Base-by-base conservation (phyloP, 768 basidiomycete species). In the Saitozyma sp. region DNA sequence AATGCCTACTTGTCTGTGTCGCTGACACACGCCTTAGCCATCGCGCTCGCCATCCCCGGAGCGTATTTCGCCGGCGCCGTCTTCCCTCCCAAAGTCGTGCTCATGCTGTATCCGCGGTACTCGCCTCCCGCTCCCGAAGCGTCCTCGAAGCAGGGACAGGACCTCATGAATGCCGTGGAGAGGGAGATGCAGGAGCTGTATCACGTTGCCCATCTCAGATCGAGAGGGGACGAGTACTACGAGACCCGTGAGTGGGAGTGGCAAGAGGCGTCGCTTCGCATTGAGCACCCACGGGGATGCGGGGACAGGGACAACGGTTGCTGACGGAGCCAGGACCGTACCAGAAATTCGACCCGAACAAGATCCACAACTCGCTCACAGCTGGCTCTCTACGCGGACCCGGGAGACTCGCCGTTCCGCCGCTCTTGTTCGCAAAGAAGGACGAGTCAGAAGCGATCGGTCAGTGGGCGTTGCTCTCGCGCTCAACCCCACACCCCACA, bases 341-440 rank as follows among this genome's bases (percentile, higher is more conserved):
- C 76, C 78, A 80, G 11, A 80, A 83, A 16, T 85, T 87, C 37
- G 87, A 92, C 0, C 88, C 88, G 62, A 87, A 89, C 60, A 82
- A 86, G 58, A 83, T 88, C 0, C 88, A 88, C 58, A 92, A 99
- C 79, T 89, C 86, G 64, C 82, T 99, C 54, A 90, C 91, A 0
- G 87, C 88, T 2, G 92, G 92, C 5, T 84, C 91, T 1, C 82
- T 99, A n/a, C 82, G 87, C 37, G 95, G 93, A 1, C 92, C 93
- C 0, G 91, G 91, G 3, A 89, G 86, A 77, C 84, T 99, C 2
- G 91, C 92, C 0, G 76, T 95, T 59, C 83, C 84, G 17, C 92
- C 93, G 3, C 73, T 98, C 3, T 85, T 91, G 10, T 84, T 93
- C 19, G 85, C 85, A 16, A 85, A 83, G 70, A 83, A 81, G 59